These are phyloP conservation scores for Entrophospora sp. DNA, from an alignment of 192 early-diverging fungal genomes.

Conservation along the genomic window DNA sequence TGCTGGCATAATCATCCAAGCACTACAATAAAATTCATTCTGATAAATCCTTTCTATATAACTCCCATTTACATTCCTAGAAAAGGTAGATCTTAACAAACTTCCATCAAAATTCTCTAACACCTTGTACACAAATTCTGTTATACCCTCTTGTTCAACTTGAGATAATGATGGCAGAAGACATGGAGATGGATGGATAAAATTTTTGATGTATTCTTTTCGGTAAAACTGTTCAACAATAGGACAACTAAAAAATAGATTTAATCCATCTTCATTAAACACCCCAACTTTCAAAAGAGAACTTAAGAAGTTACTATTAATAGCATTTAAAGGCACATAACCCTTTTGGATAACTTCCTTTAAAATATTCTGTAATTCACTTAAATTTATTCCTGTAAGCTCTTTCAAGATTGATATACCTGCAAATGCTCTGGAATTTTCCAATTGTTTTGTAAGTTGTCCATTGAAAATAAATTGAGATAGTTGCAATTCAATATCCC, in stretches of 20 bases:
- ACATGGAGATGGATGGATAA: too few species aligned
- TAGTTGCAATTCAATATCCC: background rate
- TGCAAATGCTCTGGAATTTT: constrained; percentile 4
- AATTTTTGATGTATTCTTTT: too few species aligned
- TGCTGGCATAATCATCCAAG: too few species aligned
- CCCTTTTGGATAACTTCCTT: background rate
- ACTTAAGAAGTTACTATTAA: background rate
- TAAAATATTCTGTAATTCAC: background rate
- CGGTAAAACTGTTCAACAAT: constrained; percentile 1
- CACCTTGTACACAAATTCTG: too few species aligned
- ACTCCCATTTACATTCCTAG: too few species aligned
- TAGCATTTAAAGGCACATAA: background rate
- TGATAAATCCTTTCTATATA: too few species aligned
- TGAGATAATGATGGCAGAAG: too few species aligned
- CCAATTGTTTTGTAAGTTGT: constrained; percentile 2
- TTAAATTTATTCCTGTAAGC: background rate
- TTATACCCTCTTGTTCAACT: too few species aligned
- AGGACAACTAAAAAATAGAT: constrained; percentile 4
- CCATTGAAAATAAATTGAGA: background rate
- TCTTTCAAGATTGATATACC: constrained; percentile 6
- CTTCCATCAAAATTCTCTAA: too few species aligned
- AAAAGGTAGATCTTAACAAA: too few species aligned
- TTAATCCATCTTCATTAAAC: background rate
- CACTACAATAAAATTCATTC: too few species aligned
- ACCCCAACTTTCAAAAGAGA: background rate